Conservation (phyloP, 2,329 filamentous ascomycete genomes). For the Atkinsonella texensis region DNA sequence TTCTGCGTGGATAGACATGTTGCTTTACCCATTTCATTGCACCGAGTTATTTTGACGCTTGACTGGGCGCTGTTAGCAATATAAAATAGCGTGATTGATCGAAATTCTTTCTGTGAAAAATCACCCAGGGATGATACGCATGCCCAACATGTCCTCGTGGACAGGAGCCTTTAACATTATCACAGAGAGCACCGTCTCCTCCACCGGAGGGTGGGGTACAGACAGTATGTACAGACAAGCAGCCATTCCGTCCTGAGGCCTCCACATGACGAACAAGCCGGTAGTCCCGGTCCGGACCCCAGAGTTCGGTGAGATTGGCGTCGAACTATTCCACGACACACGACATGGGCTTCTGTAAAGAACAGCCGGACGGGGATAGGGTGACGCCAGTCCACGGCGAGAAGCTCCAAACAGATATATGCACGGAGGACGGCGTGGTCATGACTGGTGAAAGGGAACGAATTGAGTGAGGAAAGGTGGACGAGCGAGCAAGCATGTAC, state of each 20-base stretch:
- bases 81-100: background rate
- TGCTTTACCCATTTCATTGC: background rate
- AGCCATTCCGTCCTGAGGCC: constrained; percentile 1
- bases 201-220: background rate
- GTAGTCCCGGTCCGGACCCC: background rate
- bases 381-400: background rate
- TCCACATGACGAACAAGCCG: constrained; percentile 14
- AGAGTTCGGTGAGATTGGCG: background rate
- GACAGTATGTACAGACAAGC: background rate
- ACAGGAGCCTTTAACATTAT: background rate
- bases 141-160: background rate
- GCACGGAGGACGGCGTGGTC: no score
- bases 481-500: constrained; percentile 12
- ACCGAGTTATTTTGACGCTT: background rate
- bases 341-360: background rate
- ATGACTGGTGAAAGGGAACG: no score
- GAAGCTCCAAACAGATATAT: no score
- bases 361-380: background rate
- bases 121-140: background rate
- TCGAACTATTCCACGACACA: background rate
- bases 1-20: background rate
- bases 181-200: background rate
- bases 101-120: background rate
- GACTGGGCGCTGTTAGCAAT: background rate
- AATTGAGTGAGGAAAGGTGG: constrained; percentile 3